These are phyloP conservation scores for Didymella glomerata DNA, from an alignment of 2,329 filamentous ascomycete species.

Conservation along the genomic window DNA sequence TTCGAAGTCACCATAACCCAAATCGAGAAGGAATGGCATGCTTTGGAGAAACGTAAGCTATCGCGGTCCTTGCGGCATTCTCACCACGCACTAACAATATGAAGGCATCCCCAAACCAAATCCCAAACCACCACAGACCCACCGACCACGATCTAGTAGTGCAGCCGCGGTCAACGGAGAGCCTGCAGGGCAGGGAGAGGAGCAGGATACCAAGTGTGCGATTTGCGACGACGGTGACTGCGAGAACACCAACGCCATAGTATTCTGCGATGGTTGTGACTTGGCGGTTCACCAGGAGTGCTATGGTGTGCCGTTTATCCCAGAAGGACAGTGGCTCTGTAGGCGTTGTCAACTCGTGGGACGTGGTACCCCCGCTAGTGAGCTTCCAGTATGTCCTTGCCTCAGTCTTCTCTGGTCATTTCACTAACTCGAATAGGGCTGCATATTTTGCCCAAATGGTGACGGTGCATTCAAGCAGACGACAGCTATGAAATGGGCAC, in stretches of 20 bases:
- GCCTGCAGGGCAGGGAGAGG: slow-evolving; percentile 79
- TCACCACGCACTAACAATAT: slow-evolving; percentile 17
- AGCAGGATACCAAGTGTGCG: slow-evolving; percentile 95
- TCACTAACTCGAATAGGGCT: slow-evolving; percentile 55
- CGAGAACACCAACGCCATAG: slow-evolving; percentile 98
- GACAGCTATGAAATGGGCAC: slow-evolving; percentile 94
- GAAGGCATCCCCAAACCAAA: slow-evolving; percentile 88
- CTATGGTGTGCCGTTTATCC: slow-evolving; percentile 98
- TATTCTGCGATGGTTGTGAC: slow-evolving; percentile 98
- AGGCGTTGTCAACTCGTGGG: slow-evolving; percentile 96
- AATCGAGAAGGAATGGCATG: slow-evolving; percentile 98
- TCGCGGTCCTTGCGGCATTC: neutral
- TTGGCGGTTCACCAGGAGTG: slow-evolving; percentile 98
- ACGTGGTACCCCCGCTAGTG: slow-evolving; percentile 79
- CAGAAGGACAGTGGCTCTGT: slow-evolving; percentile 97
- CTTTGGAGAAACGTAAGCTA: slow-evolving; percentile 78
- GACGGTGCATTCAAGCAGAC: slow-evolving; percentile 99
- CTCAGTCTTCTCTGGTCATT: neutral
- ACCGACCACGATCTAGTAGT: slow-evolving; percentile 89
- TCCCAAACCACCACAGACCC: slow-evolving; percentile 93
- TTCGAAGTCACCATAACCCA: slow-evolving; percentile 99
- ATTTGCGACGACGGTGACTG: slow-evolving; percentile 99
- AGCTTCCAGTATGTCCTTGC: slow-evolving; percentile 43
- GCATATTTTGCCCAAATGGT: slow-evolving; percentile 97
- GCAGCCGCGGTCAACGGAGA: slow-evolving; percentile 96